These are phyloP conservation scores for Trametes meyenii DNA, from an alignment of 768 basidiomycete species.

Conservation along the genomic window DNA sequence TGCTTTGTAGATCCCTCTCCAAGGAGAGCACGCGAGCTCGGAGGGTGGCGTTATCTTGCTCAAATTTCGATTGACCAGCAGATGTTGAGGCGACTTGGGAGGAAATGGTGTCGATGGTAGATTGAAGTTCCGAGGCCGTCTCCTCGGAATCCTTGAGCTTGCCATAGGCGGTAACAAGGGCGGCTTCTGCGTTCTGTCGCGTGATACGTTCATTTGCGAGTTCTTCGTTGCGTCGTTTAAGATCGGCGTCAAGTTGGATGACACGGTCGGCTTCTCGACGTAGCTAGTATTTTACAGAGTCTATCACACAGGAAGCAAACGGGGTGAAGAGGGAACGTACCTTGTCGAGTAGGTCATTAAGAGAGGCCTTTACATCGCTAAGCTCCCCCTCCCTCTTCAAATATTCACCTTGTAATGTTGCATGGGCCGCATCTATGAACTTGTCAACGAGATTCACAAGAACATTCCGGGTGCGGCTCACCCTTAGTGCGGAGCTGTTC, in stretches of 20 bases:
- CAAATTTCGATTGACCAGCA: conserved; percentile 47
- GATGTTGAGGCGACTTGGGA: conserved; percentile 52
- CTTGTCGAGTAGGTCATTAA: conserved; percentile 43
- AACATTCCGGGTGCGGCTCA: conserved; percentile 12
- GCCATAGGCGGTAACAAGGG: conserved; percentile 51
- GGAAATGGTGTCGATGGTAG: conserved; percentile 56
- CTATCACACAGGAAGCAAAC: conserved; percentile 7
- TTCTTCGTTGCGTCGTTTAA: conserved; percentile 54
- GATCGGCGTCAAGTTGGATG: conserved; percentile 54
- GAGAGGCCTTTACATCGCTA: conserved; percentile 35
- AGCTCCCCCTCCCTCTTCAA: conserved; percentile 43
- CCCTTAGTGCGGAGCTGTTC: conserved; percentile 42
- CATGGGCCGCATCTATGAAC: conserved; percentile 40
- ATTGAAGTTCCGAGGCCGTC: conserved; percentile 56
- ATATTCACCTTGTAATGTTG: conserved; percentile 37
- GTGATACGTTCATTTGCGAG: conserved; percentile 56
- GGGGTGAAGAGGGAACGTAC: conserved; percentile 25
- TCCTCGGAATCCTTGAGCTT: conserved; percentile 54
- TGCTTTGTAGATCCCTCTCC: conserved; percentile 36
- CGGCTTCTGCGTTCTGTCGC: conserved; percentile 53
- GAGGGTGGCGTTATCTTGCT: conserved; percentile 59
- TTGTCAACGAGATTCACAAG: background rate
- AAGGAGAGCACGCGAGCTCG: conserved; percentile 63
- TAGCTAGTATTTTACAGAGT: conserved; percentile 42
- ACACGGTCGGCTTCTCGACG: conserved; percentile 58